Evolutionary conservation across 2,329 filamentous ascomycete species (phyloP).

Genomic region (Aspergillus ruber): DNA sequence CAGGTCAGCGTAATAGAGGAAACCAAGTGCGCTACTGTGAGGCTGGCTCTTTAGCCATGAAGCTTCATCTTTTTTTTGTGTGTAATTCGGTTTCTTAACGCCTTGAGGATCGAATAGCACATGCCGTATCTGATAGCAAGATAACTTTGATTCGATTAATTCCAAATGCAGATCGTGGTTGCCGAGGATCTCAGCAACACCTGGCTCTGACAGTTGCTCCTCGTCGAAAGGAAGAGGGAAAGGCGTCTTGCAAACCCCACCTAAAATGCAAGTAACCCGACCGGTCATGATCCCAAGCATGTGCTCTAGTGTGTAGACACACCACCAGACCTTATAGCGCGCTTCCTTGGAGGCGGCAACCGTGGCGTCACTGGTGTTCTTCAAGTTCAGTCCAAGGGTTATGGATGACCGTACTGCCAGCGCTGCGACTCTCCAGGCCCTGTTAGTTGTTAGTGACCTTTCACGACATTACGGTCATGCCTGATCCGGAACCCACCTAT

Average conservation of each 20-base stretch:
- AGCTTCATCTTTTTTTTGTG: slow-evolving; percentile 19
- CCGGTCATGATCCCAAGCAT: slow-evolving; percentile 42
- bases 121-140: slow-evolving; percentile 24
- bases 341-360: slow-evolving; percentile 37
- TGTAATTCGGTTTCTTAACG: slow-evolving; percentile 17
- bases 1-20: slow-evolving; percentile 35
- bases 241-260: slow-evolving; percentile 38
- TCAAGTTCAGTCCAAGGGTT: slow-evolving; percentile 40
- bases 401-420: slow-evolving; percentile 39
- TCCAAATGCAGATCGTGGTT: slow-evolving; percentile 24
- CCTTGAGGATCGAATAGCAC: slow-evolving; percentile 25
- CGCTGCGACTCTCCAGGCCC: slow-evolving; percentile 38
- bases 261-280: slow-evolving; percentile 36
- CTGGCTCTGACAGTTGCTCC: slow-evolving; percentile 29
- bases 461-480: neutral
- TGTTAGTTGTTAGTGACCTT: slow-evolving; percentile 11
- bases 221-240: slow-evolving; percentile 38
- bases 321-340: slow-evolving; percentile 43
- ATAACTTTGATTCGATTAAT: slow-evolving; percentile 23
- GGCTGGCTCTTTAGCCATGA: slow-evolving; percentile 31
- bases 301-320: slow-evolving; percentile 39
- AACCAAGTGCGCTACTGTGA: slow-evolving; percentile 30
- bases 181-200: slow-evolving; percentile 26
- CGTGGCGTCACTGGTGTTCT: slow-evolving; percentile 33
- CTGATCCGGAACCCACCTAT: slow-evolving; percentile 27